These are phyloP conservation scores for Saprolegnia diclina DNA, from an alignment of 352 stramenopile species.

Conservation along the genomic window DNA sequence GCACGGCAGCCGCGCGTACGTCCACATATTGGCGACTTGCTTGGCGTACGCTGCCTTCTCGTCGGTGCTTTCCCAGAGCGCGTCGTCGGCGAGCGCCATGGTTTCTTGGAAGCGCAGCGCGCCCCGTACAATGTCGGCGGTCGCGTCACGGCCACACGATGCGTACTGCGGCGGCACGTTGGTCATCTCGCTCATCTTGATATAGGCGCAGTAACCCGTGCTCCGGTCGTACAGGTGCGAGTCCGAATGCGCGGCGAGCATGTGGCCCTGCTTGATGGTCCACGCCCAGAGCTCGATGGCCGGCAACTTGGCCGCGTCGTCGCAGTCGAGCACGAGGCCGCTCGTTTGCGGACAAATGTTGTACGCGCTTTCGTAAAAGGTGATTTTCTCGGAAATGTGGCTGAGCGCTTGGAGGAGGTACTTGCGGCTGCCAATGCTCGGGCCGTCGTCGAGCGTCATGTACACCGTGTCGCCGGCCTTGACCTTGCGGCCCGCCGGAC, in stretches of 20 bases:
- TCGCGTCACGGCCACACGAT: not conserved
- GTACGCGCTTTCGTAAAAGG: constrained; percentile 17
- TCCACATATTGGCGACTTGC: constrained; percentile 8
- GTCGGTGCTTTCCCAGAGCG: constrained; percentile 4
- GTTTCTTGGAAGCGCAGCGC: constrained; percentile 10
- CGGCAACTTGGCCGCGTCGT: not conserved
- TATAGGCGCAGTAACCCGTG: constrained; percentile 7
- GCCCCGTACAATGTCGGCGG: constrained; percentile 11
- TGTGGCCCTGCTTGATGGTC: constrained; percentile 20
- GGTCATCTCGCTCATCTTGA: not conserved
- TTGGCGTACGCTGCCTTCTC: not conserved
- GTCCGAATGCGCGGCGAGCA: constrained; percentile 22
- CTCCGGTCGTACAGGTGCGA: constrained; percentile 17
- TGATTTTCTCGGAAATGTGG: constrained; percentile 1
- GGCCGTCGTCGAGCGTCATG: constrained; percentile 23
- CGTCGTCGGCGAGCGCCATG: not conserved
- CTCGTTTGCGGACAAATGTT: constrained; percentile 11
- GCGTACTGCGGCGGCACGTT: not conserved
- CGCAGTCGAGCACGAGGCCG: not conserved
- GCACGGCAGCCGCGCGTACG: constrained; percentile 14
- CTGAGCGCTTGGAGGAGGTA: constrained; percentile 5
- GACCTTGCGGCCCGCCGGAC: not conserved
- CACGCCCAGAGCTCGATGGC: not conserved
- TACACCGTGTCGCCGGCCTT: constrained; percentile 5
- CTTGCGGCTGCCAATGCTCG: not conserved